Conservation (phyloP, 805 yeast species). For the Torulaspora franciscae region DNA sequence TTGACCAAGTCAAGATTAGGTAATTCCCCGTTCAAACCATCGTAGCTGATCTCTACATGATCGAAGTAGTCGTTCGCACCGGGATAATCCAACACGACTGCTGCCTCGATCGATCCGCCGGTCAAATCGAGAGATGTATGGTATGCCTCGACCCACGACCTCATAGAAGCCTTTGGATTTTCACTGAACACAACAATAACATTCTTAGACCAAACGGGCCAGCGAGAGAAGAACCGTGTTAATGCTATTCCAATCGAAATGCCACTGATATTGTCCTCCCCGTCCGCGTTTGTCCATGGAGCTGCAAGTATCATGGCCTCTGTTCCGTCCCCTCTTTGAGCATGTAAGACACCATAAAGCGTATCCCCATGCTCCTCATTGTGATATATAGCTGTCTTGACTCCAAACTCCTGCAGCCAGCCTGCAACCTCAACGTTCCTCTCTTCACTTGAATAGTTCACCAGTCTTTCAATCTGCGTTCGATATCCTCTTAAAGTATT, state of each 20-base stretch:
- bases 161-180: constrained; percentile 59
- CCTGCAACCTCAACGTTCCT: constrained; percentile 45
- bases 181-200: constrained; percentile 80
- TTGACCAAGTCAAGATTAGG: constrained; percentile 91
- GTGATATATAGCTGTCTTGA: constrained; percentile 50
- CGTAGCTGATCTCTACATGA: constrained; percentile 67
- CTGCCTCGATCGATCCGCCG: constrained; percentile 92
- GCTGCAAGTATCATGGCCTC: constrained; percentile 89
- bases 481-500: constrained; percentile 82
- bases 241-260: constrained; percentile 65
- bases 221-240: constrained; percentile 71
- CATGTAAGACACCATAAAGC: constrained; percentile 78
- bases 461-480: constrained; percentile 38
- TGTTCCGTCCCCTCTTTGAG: constrained; percentile 93
- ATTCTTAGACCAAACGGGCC: constrained; percentile 95
- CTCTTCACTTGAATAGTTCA: constrained; percentile 19
- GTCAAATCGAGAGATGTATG: constrained; percentile 79
- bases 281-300: constrained; percentile 75
- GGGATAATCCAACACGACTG: constrained; percentile 77
- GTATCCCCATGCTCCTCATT: constrained; percentile 42
- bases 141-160: constrained; percentile 92
- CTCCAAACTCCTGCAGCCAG: constrained; percentile 72
- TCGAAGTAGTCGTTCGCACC: constrained; percentile 62
- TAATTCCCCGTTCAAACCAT: constrained; percentile 90
- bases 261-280: constrained; percentile 71